Base-by-base conservation (phyloP, 176 grass and related monocot species). In the Secale cereale region DNA sequence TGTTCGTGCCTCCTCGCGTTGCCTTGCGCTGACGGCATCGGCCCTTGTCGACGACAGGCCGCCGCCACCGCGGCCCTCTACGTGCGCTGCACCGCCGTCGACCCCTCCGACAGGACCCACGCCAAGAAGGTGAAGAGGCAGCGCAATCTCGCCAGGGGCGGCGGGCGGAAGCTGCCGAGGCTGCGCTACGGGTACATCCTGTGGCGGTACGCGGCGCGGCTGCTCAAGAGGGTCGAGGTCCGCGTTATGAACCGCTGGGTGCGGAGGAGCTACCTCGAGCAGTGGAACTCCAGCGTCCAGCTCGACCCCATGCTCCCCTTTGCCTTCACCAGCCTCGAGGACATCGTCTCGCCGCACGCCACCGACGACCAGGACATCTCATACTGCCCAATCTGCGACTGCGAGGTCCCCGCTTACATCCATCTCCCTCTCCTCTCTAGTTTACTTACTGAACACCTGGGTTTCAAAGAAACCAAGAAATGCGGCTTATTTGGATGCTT, bases 301-400 rank as follows among this genome's bases (percentile, higher is more conserved):
- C 76, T 96, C 88, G 93, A 99, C 25, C 91, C 97, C 37, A 91
- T 99, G 70, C 80, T 99, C 31, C 91, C 93, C 32, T 99, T 99
- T 52, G 93, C 97, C 16, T 88, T 99, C 81, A 91, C 91, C 33
- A 90, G 91, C 11, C 85, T 92, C 10, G 92, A 95, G 3, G 93
- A 96, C 56, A 76, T 92, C 36, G 82, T 95, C 30, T 84, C 97
- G 5, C 91, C 93, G 26, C 82, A 88, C 31, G 59, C 85, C 46
- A 26, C 80, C 6, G 85, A 85, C 20, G 91, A 91, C 7, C 84
- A 85, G 33, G 97, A 96, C 64, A 94, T 96, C 85, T 96, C 97
- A 0, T 99, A 86, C 79, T 99, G 97, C 63, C 88, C 88, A 62
- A 77, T 99, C 81, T 99, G 97, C 37, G 97, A 99, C 85, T 94